Evolutionary conservation across 2,329 filamentous ascomycete genomes (phyloP).

Genomic region (Colletotrichum sojae): DNA sequence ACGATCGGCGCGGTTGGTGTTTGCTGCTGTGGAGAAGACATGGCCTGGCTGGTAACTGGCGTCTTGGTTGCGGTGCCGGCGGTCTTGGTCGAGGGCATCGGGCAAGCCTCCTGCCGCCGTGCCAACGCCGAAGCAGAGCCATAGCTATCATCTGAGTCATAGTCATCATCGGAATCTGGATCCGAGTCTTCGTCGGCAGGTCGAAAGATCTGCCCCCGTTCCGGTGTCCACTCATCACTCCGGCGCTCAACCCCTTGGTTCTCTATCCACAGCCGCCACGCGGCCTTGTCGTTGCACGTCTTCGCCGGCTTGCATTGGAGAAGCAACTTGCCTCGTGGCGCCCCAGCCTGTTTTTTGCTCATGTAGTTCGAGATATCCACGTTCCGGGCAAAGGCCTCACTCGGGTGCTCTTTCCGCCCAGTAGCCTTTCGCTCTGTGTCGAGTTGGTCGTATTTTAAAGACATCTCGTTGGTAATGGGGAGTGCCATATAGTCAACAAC

Average conservation of each 20-base stretch:
- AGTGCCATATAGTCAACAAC: constrained; percentile 9
- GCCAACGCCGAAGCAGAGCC: too few species aligned
- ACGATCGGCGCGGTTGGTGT: too few species aligned
- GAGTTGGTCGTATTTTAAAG: too few species aligned
- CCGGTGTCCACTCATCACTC: constrained; percentile 3
- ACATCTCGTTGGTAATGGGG: neutral
- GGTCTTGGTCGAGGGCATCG: too few species aligned
- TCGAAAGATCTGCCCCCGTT: neutral
- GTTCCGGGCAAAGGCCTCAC: neutral
- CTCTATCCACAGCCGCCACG: constrained; percentile 29
- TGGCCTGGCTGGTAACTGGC: too few species aligned
- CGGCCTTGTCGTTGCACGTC: constrained; percentile 7
- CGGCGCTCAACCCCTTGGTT: constrained; percentile 49
- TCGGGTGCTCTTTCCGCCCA: neutral
- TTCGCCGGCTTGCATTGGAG: constrained; percentile 29
- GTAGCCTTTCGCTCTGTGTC: too few species aligned
- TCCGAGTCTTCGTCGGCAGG: neutral
- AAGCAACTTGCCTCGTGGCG: constrained; percentile 18
- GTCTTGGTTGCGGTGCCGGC: too few species aligned
- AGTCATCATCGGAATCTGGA: neutral
- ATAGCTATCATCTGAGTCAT: too few species aligned
- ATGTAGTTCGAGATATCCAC: neutral
- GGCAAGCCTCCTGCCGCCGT: too few species aligned
- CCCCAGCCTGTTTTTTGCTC: neutral
- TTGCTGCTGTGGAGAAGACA: too few species aligned